Conservation (phyloP, 306 rosid genomes). For the Glycine latifolia region DNA sequence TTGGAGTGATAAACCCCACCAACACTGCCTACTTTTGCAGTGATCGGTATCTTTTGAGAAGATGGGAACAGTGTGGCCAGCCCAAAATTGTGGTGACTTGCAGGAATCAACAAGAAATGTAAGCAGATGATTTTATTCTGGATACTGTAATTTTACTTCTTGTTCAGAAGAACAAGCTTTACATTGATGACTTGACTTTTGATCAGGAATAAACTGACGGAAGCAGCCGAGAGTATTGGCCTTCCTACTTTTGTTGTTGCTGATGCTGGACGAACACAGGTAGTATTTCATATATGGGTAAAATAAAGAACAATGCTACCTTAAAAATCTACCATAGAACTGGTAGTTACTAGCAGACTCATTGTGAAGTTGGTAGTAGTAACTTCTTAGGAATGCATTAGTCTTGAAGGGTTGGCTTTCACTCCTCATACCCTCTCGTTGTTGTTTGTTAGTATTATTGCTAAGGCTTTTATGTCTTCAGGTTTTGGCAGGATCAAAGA, state of each 20-base stretch:
- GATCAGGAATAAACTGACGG: conserved; percentile 87
- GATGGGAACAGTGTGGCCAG: conserved; percentile 91
- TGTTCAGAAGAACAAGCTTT: conserved; percentile 5
- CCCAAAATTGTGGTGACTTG: conserved; percentile 89
- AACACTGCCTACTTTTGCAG: conserved; percentile 52
- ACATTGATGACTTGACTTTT: conserved; percentile 29
- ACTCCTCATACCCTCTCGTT: no score
- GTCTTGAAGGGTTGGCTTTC: no score
- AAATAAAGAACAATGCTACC: background rate
- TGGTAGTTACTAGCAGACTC: background rate
- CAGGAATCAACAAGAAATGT: conserved; percentile 94
- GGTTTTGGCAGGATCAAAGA: conserved; percentile 86
- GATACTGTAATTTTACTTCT: conserved; percentile 37
- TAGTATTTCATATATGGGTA: conserved; percentile 44
- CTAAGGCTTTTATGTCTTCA: conserved; percentile 49
- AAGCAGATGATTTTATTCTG: conserved; percentile 50
- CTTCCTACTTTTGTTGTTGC: conserved; percentile 94
- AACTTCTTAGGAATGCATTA: no score
- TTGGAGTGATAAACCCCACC: conserved; percentile 4
- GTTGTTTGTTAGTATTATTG: background rate
- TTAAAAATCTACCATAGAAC: background rate
- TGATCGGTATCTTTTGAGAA: conserved; percentile 73
- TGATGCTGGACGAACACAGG: conserved; percentile 99
- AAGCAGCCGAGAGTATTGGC: conserved; percentile 77
- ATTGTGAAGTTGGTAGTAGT: background rate